phyloP scores from a whole-genome alignment of 371 early-diverging fungal genomes.

The Mucor saturninus region DNA sequence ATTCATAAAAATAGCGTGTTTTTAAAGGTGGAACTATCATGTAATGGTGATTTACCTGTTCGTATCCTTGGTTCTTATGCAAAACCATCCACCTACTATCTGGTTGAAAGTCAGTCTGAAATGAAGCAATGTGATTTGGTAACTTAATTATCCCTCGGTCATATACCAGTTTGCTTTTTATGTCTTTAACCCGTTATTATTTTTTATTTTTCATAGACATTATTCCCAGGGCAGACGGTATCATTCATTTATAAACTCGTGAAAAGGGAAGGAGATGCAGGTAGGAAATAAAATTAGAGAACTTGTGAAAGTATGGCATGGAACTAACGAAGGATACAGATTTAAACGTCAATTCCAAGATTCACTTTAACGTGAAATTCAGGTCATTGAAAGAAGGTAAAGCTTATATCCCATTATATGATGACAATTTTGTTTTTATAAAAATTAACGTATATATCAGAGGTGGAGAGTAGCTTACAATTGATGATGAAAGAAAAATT shows the following conservation, averaged over 20 bases:
- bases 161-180: too few species aligned
- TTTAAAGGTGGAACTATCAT: constrained; percentile 62
- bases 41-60: constrained; percentile 64
- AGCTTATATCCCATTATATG: neutral
- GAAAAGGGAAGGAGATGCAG: constrained; percentile 35
- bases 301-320: too few species aligned
- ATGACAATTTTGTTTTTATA: neutral
- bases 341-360: constrained; percentile 42
- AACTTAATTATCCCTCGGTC: neutral
- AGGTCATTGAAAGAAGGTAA: constrained; percentile 64
- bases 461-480: constrained; percentile 67
- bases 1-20: constrained; percentile 44
- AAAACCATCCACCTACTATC: constrained; percentile 49
- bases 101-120: constrained; percentile 46
- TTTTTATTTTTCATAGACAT: constrained; percentile 37
- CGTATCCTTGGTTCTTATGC: constrained; percentile 57
- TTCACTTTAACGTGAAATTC: constrained; percentile 61
- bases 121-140: constrained; percentile 58
- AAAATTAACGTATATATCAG: constrained; percentile 33
- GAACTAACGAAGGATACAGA: constrained; percentile 4
- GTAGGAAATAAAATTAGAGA: constrained; percentile 3
- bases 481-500: constrained; percentile 51
- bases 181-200: neutral
- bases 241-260: constrained; percentile 69
- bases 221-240: constrained; percentile 66